A percentile compares a stretch with the other conserved stretches of the same genome.
Conservation (phyloP, 2,329 filamentous ascomycete species). For the Ophiostoma australiae region DNA sequence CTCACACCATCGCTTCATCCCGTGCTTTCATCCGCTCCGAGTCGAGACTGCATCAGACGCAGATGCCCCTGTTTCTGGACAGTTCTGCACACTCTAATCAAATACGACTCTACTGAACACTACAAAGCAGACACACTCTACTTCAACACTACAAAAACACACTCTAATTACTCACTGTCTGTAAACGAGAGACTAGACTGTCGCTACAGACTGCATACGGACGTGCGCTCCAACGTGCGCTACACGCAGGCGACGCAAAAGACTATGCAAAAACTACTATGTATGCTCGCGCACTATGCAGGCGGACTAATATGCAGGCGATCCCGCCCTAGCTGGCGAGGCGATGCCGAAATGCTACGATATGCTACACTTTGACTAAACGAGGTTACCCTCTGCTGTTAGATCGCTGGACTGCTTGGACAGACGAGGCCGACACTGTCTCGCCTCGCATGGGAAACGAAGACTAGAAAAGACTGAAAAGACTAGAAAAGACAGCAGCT, state of each 20-base stretch:
- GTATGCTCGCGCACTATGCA: background rate
- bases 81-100: background rate
- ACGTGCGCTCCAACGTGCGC: background rate
- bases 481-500: too few relatives aligned
- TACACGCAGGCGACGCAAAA: background rate
- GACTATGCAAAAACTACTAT: background rate
- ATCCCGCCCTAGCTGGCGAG: conserved; percentile 8
- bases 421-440: too few relatives aligned
- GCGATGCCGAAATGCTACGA: conserved; percentile 7
- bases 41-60: background rate
- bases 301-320: background rate
- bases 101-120: background rate
- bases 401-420: too few relatives aligned
- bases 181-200: too few relatives aligned
- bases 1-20: background rate
- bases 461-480: too few relatives aligned
- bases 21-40: background rate
- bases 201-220: background rate
- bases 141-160: too few relatives aligned
- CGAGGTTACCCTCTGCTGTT: background rate
- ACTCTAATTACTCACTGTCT: too few relatives aligned
- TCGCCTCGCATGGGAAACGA: too few relatives aligned
- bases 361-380: conserved; percentile 1
- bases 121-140: background rate
- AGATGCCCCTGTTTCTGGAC: background rate